Base-by-base conservation (phyloP, 257 asterid species). In the Paraleonurus japonicus region DNA sequence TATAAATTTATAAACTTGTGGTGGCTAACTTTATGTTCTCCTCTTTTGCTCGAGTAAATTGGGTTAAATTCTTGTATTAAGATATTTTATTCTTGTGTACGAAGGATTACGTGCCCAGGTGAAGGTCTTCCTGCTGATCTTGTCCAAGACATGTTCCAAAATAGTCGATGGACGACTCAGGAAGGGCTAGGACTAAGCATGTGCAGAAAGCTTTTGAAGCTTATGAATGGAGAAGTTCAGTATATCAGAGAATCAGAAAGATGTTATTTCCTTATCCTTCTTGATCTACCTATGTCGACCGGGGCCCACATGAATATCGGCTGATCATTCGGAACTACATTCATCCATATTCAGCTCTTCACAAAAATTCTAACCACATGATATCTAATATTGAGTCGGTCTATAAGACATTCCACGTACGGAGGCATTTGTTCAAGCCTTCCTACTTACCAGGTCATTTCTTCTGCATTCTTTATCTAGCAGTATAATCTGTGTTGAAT, bases 151-250 rank as follows among this genome's bases (percentile, higher is more conserved):
- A 87, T 87, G 96, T 93, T 93, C 84, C 89, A 83, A 57, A 82
- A 82, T 73, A 82, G 80, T 67, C 79, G 80, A 75, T 90, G 95
- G 97, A 79, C 59, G 45, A 84, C 90, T 58, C 89, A 79, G 70
- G 95, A 93, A 85, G 98, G 97, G 45, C 75, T 90, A 47, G 93
- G 94, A 24, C 80, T 93, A 53, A 83, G 92, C 79, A 86, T 83
- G 83, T 85, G 90, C 85, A 60, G 90, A 65, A 90, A 87, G 72
- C 72, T 90, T 47, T 63, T 93, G 85, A 93, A 84, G 85, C 94
- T 75, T 12, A 90, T 93, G 98, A 83, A 86, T 33, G 98, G 98
- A 28, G 97, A 90, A 76, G 95, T 93, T 72, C 96, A 86, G 58
- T 93, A 90, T 33, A 85, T 90, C 59, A 84, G 95, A 78, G 97